These are phyloP conservation scores for Diplodia intermedia DNA, from an alignment of 2,329 filamentous ascomycete species.

Conservation along the genomic window DNA sequence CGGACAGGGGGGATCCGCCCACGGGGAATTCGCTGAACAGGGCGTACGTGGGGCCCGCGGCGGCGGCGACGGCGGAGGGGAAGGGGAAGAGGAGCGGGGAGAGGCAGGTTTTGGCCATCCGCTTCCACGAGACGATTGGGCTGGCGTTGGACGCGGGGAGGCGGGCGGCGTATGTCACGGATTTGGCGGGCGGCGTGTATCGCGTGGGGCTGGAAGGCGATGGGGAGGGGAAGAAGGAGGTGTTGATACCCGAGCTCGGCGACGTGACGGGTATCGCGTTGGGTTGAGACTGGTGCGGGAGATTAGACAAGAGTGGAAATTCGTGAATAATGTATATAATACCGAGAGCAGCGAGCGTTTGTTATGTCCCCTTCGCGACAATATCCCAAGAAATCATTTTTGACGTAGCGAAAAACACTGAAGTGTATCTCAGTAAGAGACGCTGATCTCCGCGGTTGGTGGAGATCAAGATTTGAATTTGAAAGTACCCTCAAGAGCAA, in stretches of 20 bases:
- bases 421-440: too few relatives aligned
- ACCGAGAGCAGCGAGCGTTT: too few relatives aligned
- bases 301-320: too few relatives aligned
- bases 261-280: constrained; percentile 36
- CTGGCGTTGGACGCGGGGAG: constrained; percentile 35
- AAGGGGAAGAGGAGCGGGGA: constrained; percentile 13
- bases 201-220: constrained; percentile 25
- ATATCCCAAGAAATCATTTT: too few relatives aligned
- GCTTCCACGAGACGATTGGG: constrained; percentile 40
- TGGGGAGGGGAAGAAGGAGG: not conserved
- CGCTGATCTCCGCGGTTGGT: too few relatives aligned
- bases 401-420: too few relatives aligned
- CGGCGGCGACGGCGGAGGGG: not conserved
- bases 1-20: constrained; percentile 65
- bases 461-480: too few relatives aligned
- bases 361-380: too few relatives aligned
- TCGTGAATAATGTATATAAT: too few relatives aligned
- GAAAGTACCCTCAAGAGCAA: too few relatives aligned
- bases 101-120: constrained; percentile 35
- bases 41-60: constrained; percentile 32
- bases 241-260: constrained; percentile 34
- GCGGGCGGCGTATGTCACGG: constrained; percentile 35
- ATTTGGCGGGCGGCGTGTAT: constrained; percentile 37
- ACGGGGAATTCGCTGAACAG: constrained; percentile 62
- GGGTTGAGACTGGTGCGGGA: too few relatives aligned